A percentile compares a stretch with the other conserved stretches of the same genome.
Conservation (phyloP, 2,329 filamentous ascomycete genomes). For the Diplodia mutila region DNA sequence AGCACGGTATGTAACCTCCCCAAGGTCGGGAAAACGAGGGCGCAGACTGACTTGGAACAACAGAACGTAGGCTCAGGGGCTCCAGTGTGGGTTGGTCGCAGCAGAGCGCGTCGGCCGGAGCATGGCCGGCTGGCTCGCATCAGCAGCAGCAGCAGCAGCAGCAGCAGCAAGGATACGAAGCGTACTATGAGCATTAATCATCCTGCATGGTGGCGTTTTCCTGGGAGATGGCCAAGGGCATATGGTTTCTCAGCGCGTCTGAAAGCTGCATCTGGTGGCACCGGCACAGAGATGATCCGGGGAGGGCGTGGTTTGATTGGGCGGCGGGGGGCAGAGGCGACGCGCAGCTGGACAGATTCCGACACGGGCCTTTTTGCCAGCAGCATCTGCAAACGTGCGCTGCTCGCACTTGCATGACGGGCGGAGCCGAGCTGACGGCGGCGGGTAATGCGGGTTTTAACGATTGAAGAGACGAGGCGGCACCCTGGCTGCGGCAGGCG, state of each 20-base stretch:
- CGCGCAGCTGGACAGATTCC: conserved; percentile 18
- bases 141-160: conserved; percentile 37
- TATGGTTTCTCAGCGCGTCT: conserved; percentile 18
- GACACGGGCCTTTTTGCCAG: conserved; percentile 20
- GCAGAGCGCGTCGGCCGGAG: conserved; percentile 34
- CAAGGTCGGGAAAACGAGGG: neutral
- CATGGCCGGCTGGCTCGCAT: conserved; percentile 38
- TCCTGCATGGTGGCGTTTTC: conserved; percentile 22
- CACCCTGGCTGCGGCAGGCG: neutral
- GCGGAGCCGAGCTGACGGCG: conserved; percentile 26
- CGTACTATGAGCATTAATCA: conserved; percentile 43
- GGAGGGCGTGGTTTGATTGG: neutral
- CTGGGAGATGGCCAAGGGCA: neutral
- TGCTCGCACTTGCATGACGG: conserved; percentile 22
- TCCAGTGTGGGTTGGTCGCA: conserved; percentile 41
- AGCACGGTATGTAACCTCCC: conserved; percentile 62
- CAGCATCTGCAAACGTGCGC: conserved; percentile 23
- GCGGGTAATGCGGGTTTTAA: conserved; percentile 20
- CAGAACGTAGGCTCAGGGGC: conserved; percentile 49
- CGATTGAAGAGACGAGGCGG: neutral
- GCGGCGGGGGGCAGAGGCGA: neutral
- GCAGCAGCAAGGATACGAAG: conserved; percentile 43
- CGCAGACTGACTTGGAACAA: conserved; percentile 35
- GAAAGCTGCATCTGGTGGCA: conserved; percentile 18
- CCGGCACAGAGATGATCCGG: conserved; percentile 19